Conservation (phyloP, 495 filamentous ascomycete species). For the Sporormia fimetaria region DNA sequence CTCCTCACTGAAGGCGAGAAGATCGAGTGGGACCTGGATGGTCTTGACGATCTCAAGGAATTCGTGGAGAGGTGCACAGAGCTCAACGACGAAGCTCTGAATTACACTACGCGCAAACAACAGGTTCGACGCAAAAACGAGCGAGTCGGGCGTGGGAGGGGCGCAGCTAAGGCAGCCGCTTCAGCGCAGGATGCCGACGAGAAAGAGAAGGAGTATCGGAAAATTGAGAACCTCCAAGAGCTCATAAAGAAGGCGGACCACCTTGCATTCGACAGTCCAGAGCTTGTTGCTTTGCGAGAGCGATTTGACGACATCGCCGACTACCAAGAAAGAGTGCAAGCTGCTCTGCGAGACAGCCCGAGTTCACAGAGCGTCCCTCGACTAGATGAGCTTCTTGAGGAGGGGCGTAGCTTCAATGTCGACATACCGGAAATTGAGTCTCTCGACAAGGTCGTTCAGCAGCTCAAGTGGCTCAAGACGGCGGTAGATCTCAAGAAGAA, state of each 20-base stretch:
- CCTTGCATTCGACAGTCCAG: constrained; percentile 87
- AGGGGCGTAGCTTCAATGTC: constrained; percentile 80
- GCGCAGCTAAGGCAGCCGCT: constrained; percentile 47
- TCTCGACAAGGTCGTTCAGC: constrained; percentile 66
- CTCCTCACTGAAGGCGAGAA: constrained; percentile 91
- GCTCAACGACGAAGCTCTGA: constrained; percentile 95
- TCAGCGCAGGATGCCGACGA: constrained; percentile 70
- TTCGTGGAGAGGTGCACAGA: constrained; percentile 95
- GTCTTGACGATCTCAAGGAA: constrained; percentile 66
- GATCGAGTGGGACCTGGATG: constrained; percentile 85
- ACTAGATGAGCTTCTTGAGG: constrained; percentile 82
- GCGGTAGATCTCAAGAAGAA: constrained; percentile 41
- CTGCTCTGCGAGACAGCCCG: constrained; percentile 50
- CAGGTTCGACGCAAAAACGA: constrained; percentile 97
- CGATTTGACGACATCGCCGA: constrained; percentile 75
- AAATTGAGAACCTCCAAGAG: constrained; percentile 77
- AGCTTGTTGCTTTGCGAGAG: constrained; percentile 79
- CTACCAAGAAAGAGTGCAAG: constrained; percentile 69
- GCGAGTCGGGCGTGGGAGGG: constrained; percentile 67
- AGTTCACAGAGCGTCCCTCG: constrained; percentile 49
- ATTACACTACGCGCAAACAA: constrained; percentile 95
- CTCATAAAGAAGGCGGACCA: constrained; percentile 75
- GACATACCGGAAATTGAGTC: constrained; percentile 87
- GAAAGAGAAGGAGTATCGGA: constrained; percentile 75
- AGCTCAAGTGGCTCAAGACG: constrained; percentile 74